Conservation (phyloP, 2,329 filamentous ascomycete genomes). For the Microascus cirrosus region DNA sequence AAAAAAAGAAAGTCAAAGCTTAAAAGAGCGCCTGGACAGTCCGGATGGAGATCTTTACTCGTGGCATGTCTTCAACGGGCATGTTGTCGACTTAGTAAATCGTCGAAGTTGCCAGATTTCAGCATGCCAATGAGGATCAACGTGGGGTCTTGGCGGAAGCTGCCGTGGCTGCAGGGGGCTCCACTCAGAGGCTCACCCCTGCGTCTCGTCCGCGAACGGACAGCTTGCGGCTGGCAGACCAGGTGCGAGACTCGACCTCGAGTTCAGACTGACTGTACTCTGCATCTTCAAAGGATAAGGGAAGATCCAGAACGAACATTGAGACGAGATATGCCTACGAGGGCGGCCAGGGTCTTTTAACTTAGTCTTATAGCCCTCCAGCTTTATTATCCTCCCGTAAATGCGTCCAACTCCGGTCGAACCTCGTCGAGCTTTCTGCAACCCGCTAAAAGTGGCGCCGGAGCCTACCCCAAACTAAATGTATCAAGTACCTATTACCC, state of each 20-base stretch:
- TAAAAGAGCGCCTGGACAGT: not conserved
- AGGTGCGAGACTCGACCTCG: no score
- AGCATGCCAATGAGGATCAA: not conserved
- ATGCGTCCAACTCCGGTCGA: not conserved
- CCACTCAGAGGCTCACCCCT: not conserved
- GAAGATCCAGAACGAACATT: no score
- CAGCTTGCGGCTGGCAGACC: no score
- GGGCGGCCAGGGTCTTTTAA: no score
- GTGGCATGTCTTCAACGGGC: no score
- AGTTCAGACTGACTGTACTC: no score
- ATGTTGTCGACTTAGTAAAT: not conserved
- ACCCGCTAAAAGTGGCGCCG: not conserved
- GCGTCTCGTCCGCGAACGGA: not conserved
- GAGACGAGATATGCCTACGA: no score
- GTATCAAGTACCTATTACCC: not conserved
- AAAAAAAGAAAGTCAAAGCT: no score
- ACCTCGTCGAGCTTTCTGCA: not conserved
- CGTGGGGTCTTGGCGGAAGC: not conserved
- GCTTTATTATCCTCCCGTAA: no score
- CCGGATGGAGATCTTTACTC: no score
- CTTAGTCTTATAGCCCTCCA: no score
- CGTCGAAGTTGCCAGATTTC: not conserved
- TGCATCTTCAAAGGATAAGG: no score
- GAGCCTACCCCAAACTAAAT: not conserved
- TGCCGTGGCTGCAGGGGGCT: not conserved